phyloP scores from a whole-genome alignment of 495 filamentous ascomycete species.

The Staphylotrichum longicolle region DNA sequence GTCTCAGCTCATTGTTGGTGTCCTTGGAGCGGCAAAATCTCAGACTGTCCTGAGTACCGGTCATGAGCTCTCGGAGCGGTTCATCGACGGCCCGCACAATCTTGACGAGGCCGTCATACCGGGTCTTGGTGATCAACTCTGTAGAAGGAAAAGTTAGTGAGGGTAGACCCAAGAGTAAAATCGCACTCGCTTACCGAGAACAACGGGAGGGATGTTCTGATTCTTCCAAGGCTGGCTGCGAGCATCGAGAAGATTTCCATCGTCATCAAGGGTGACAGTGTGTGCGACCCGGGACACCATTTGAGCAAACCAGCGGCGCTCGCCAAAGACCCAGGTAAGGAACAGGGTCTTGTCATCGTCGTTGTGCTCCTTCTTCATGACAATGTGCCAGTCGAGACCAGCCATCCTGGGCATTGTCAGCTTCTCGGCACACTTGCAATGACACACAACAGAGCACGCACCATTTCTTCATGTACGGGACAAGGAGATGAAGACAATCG shows the following conservation, averaged over 20 bases:
- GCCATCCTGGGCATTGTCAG: constrained; percentile 8
- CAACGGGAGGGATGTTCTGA: constrained; percentile 11
- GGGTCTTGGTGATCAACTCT: constrained; percentile 21
- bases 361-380: constrained; percentile 5
- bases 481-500: constrained; percentile 20
- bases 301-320: constrained; percentile 19
- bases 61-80: constrained; percentile 16
- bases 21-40: constrained; percentile 23
- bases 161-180: not conserved
- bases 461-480: constrained; percentile 25
- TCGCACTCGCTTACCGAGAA: constrained; percentile 21
- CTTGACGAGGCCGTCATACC: constrained; percentile 9
- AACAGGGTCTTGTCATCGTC: constrained; percentile 26
- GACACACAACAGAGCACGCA: not conserved
- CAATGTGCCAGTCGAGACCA: constrained; percentile 18
- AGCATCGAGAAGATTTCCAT: constrained; percentile 14
- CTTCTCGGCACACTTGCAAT: not conserved
- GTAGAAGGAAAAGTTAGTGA: not conserved
- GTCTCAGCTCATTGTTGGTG: constrained; percentile 10
- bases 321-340: constrained; percentile 28
- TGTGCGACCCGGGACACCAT: constrained; percentile 20
- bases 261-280: constrained; percentile 17
- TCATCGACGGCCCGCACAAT: constrained; percentile 2
- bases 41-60: not conserved
- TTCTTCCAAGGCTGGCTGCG: constrained; percentile 20